Conservation (phyloP, 345 rosid species). For the Lepidium sativum region DNA sequence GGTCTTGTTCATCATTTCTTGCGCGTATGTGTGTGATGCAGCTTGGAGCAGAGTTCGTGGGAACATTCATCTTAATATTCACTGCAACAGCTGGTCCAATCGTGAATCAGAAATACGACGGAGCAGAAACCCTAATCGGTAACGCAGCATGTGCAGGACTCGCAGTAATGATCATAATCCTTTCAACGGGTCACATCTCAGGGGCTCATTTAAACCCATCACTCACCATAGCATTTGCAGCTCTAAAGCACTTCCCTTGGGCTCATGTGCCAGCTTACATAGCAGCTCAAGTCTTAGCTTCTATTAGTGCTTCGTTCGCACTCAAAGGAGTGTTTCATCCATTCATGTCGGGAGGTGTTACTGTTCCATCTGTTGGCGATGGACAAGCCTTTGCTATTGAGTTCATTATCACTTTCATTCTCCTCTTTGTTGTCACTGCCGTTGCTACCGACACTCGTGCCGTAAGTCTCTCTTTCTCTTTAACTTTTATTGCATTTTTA, state of each 20-base stretch:
- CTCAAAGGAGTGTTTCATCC: constrained; percentile 85
- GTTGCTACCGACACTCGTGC: constrained; percentile 99
- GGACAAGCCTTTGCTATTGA: constrained; percentile 95
- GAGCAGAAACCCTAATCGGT: constrained; percentile 75
- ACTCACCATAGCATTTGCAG: constrained; percentile 81
- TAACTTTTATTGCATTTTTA: neutral
- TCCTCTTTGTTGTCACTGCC: constrained; percentile 85
- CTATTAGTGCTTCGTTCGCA: constrained; percentile 87
- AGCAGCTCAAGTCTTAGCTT: constrained; percentile 80
- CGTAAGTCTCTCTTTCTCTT: constrained; percentile 36
- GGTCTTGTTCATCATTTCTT: neutral
- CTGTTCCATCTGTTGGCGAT: constrained; percentile 66
- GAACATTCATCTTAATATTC: constrained; percentile 88
- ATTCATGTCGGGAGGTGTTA: constrained; percentile 89
- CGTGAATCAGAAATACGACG: constrained; percentile 72
- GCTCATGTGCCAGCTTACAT: constrained; percentile 84
- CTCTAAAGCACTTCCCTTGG: constrained; percentile 93
- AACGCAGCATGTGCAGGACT: constrained; percentile 89
- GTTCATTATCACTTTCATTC: constrained; percentile 84
- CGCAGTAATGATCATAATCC: constrained; percentile 87
- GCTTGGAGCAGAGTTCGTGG: constrained; percentile 97
- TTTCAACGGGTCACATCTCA: constrained; percentile 91
- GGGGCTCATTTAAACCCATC: constrained; percentile 97
- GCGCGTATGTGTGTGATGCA: constrained; percentile 16
- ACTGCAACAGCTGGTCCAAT: constrained; percentile 92